Evolutionary conservation across 2,329 filamentous ascomycete species (phyloP), one percentile per base, ranked within the genome.

Genomic region (Amauroascus niger): DNA sequence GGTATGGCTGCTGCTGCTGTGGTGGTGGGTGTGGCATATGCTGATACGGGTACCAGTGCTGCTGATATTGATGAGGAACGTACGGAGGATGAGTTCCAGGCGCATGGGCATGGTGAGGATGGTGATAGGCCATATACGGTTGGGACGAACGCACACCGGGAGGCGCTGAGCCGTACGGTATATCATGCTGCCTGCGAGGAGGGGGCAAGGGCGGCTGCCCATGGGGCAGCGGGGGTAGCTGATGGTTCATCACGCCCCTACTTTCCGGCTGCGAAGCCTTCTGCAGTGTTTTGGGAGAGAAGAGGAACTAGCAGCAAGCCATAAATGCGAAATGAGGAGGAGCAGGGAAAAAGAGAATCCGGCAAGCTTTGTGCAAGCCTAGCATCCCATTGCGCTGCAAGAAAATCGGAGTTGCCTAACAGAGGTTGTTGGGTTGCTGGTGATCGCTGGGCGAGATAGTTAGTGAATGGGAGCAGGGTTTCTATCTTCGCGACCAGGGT

Each of bases 101-200:
- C 22, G 52, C 50, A 28, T 58, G 58, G 76, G 70, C 14, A 39
- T 39, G 81, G 76, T 58, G 83, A 71, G 54, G 81, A 75, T 52
- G 78, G 74, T 66, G 76, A 60, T 73, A 70, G 61, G 69, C 63
- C 74, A 81, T 82, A 62, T 85, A 80, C 47, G 72, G 80, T 55
- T 79, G 80, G 57, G 79, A 77, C 54, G 79, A 75, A 55, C 72
- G 72, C 68, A 82, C 76, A 60, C 76, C 78, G 30, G 76, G 73
- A 49, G 69, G 71, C 6, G 64, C 67, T 11, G 67, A 61, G 18
- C 68, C 63, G 60, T 75, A 76, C 30, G 71, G 61, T 52, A 71
- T 65, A 48, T 76, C 71, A 60, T 73, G 70, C 60, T 73, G 72
- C 58, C 71, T 71, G 57, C 72, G 71, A 22, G 73, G 69, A 59